Conservation (phyloP, 257 asterid genomes). For the Solanum pinnatisectum region DNA sequence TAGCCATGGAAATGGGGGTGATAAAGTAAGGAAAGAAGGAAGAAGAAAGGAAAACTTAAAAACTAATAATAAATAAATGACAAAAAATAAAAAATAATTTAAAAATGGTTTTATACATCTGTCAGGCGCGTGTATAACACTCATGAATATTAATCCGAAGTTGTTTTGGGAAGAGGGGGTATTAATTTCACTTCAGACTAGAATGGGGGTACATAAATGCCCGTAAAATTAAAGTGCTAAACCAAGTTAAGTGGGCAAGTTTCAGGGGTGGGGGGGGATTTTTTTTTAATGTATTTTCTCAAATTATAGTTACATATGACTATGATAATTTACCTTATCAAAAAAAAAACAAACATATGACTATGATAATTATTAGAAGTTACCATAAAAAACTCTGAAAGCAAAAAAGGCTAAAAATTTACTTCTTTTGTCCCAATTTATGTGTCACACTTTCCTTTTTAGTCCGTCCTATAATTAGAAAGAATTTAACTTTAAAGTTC, state of each 20-base stretch:
- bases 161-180: background rate
- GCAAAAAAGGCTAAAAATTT: background rate
- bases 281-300: background rate
- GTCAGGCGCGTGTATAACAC: background rate
- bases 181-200: background rate
- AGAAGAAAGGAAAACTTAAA: background rate
- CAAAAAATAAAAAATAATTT: background rate
- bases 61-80: background rate
- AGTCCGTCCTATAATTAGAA: background rate
- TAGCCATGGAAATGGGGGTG: background rate
- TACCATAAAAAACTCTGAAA: background rate
- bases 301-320: background rate
- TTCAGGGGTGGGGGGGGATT: background rate
- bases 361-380: background rate
- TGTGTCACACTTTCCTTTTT: background rate
- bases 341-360: background rate
- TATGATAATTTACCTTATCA: background rate
- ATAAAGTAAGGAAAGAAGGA: background rate
- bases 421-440: background rate
- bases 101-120: background rate
- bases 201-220: background rate
- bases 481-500: too few species aligned
- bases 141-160: background rate
- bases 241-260: background rate
- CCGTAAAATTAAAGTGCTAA: background rate